These are phyloP conservation scores for Boletus bicolor DNA, from an alignment of 768 basidiomycete genomes.

Conservation along the genomic window DNA sequence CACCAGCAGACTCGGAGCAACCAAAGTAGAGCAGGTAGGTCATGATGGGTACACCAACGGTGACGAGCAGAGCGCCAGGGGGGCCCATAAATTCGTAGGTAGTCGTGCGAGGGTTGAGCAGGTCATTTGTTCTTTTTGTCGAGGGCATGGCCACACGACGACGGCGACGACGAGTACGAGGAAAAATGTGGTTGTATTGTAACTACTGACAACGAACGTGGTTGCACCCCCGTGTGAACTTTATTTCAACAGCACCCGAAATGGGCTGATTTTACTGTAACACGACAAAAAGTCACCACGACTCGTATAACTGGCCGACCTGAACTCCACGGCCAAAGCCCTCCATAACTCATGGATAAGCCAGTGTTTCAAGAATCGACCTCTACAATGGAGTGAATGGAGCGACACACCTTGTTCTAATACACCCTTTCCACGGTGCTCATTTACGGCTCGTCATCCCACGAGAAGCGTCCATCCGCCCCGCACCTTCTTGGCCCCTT, in stretches of 20 bases:
- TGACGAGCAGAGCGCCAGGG: constrained; percentile 68
- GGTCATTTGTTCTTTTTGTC: constrained; percentile 21
- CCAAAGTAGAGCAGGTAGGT: constrained; percentile 75
- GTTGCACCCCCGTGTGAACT: constrained; percentile 5
- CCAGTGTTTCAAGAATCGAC: background rate
- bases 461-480: background rate
- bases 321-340: background rate
- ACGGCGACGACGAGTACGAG: background rate
- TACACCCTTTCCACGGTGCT: background rate
- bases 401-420: background rate
- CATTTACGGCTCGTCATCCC: background rate
- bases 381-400: background rate
- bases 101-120: constrained; percentile 68
- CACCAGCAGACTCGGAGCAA: constrained; percentile 68
- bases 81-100: constrained; percentile 84
- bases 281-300: background rate
- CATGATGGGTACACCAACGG: constrained; percentile 64
- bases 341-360: background rate
- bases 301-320: background rate
- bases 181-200: background rate
- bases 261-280: background rate
- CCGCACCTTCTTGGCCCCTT: background rate
- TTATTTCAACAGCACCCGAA: background rate
- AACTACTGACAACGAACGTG: background rate
- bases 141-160: constrained; percentile 16